phyloP scores from a whole-genome alignment of 179 eudicot genomes.

The Beta lomatogona region DNA sequence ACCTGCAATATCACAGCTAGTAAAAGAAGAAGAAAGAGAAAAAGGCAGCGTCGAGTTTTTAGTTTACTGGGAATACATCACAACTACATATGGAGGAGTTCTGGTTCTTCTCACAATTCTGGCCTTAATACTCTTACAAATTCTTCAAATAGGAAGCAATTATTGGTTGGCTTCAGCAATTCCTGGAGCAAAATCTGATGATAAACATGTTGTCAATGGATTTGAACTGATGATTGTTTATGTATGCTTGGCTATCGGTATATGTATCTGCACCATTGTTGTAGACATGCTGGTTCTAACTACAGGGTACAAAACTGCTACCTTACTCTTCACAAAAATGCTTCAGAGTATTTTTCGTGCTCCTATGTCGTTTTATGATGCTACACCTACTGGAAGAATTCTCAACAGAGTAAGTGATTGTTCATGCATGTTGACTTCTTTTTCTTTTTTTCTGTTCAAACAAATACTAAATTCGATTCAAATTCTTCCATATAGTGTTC shows the following conservation, averaged over 20 bases:
- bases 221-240: conserved; percentile 15
- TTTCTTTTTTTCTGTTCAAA: background rate
- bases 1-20: conserved; percentile 17
- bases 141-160: conserved; percentile 23
- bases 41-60: conserved; percentile 23
- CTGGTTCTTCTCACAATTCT: conserved; percentile 8
- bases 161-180: conserved; percentile 31
- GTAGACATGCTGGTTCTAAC: conserved; percentile 18
- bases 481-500: conserved; percentile 19
- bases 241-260: conserved; percentile 6
- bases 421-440: background rate
- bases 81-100: conserved; percentile 27
- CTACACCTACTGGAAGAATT: conserved; percentile 33
- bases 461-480: too few species aligned
- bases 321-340: conserved; percentile 23
- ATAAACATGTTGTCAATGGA: conserved; percentile 3
- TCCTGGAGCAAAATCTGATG: conserved; percentile 14
- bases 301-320: conserved; percentile 22
- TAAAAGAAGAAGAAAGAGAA: conserved; percentile 31
- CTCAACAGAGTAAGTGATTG: conserved; percentile 21
- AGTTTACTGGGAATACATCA: conserved; percentile 30
- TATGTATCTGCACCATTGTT: conserved; percentile 20
- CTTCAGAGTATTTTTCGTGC: conserved; percentile 23
- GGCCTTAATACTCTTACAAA: background rate
- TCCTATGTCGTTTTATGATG: conserved; percentile 30